Conservation (phyloP, 2,329 filamentous ascomycete species). For the Hirsutella rhossiliensis region DNA sequence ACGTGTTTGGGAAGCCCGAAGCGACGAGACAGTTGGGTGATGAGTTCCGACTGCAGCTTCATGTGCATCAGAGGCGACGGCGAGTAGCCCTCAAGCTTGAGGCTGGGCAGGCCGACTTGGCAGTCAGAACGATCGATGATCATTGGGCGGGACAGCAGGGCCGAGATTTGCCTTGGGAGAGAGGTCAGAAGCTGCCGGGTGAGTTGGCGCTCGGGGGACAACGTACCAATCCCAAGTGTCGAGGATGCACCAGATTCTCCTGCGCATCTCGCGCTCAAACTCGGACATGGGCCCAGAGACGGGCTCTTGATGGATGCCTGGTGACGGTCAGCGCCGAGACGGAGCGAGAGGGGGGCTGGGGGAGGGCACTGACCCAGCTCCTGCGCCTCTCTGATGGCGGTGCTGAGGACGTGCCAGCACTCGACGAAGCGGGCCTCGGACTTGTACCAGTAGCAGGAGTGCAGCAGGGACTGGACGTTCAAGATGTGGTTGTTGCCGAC, state of each 20-base stretch:
- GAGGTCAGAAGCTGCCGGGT: background rate
- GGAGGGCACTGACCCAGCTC: slow-evolving; percentile 16
- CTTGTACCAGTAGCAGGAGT: slow-evolving; percentile 26
- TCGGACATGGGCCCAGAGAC: slow-evolving; percentile 13
- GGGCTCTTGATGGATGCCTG: slow-evolving; percentile 20
- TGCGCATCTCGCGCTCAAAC: slow-evolving; percentile 22
- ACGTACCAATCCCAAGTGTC: slow-evolving; percentile 25
- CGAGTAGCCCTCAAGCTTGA: slow-evolving; percentile 18
- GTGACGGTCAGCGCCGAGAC: background rate
- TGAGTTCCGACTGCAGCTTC: slow-evolving; percentile 22
- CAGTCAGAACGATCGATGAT: slow-evolving; percentile 22
- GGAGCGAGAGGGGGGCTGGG: too few relatives aligned
- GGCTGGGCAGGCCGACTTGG: slow-evolving; percentile 17
- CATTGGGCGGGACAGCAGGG: slow-evolving; percentile 18
- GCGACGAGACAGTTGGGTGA: slow-evolving; percentile 15
- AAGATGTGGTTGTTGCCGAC: slow-evolving; percentile 18
- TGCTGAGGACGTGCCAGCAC: slow-evolving; percentile 23
- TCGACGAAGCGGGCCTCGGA: slow-evolving; percentile 23
- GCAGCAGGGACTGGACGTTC: slow-evolving; percentile 22
- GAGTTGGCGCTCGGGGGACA: background rate
- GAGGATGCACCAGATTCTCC: slow-evolving; percentile 24
- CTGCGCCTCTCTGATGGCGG: slow-evolving; percentile 23
- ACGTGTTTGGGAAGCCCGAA: slow-evolving; percentile 20
- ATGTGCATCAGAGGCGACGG: slow-evolving; percentile 22
- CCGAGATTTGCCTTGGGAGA: slow-evolving; percentile 20